Base-by-base conservation (phyloP, 305 asterid genomes). In the Fraxinus sp. region DNA sequence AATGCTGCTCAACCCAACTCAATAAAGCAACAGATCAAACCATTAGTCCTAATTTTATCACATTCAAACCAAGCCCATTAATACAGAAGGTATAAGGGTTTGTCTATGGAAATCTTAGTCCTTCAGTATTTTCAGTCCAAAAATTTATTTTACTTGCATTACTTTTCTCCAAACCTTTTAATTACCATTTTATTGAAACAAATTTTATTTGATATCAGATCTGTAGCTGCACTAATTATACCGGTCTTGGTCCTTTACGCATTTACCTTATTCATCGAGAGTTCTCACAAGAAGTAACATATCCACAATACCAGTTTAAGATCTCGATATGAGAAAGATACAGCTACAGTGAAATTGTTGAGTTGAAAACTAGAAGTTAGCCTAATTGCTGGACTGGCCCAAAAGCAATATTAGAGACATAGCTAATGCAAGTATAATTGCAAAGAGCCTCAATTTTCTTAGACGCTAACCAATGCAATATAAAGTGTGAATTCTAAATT, bases 41-140 rank as follows among this genome's bases (percentile, higher is more conserved):
- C 49, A 82, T 24, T 22, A 59, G 77, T 59, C 28, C 14, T 33
- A 16, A 78, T 82, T 68, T 80, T 52, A 83, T 72, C 75, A 39
- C 68, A 73, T 82, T 73, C 81, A 79, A 75, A 84, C 32, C 64
- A 71, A 75, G 49, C 46, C 68, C 20, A 55, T 78, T 73, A 79
- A 46, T 78, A 77, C 36, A 76, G 18, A 80, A 71, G 79, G 24
- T 20, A 20, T 20, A 26, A 68, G 36, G 37, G 18, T 68, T 68
- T 68, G 39, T 26, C 75, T 10, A 24, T 13, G 8, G 75, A 28
- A 62, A 68, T 28, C 75, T 4, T 26, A 66, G 36, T 28, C 75
- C 33, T 20, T 62, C 71, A 2, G 75, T 68, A 68, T 68, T 26
- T 68, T 26, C 75, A 68, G 20, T 71, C 46, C 46, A 71, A 32